Conservation (phyloP, 1,284 basidiomycete species). For the Spongispora temasekensis region DNA sequence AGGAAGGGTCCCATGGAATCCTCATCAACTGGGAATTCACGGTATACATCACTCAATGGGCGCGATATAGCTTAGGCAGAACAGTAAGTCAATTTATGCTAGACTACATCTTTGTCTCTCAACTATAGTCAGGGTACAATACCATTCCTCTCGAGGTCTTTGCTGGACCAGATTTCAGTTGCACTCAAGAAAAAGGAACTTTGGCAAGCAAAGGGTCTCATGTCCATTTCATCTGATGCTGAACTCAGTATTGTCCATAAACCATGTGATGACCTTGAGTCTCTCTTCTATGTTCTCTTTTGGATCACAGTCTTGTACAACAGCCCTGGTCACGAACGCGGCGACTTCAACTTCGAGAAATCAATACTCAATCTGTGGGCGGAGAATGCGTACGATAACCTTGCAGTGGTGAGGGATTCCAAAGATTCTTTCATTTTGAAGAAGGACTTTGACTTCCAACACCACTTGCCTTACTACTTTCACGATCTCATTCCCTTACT, state of each 20-base stretch:
- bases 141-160: background rate
- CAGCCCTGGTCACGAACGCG: background rate
- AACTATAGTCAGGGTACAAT: background rate
- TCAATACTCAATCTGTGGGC: background rate
- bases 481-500: background rate
- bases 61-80: background rate
- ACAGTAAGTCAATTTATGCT: background rate
- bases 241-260: background rate
- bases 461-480: background rate
- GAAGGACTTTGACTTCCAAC: background rate
- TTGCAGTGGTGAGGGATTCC: background rate
- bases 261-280: background rate
- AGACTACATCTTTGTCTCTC: background rate
- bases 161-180: background rate
- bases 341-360: background rate
- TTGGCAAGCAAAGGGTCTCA: background rate
- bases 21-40: background rate
- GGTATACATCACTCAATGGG: background rate
- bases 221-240: background rate
- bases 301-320: background rate
- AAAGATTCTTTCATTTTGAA: background rate
- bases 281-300: background rate
- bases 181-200: background rate
- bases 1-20: background rate
- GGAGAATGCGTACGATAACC: background rate